Evolutionary conservation across 257 asterid species (phyloP), one percentile per base, ranked within the genome.

Genomic region (Parsonsia alboflavescens): DNA sequence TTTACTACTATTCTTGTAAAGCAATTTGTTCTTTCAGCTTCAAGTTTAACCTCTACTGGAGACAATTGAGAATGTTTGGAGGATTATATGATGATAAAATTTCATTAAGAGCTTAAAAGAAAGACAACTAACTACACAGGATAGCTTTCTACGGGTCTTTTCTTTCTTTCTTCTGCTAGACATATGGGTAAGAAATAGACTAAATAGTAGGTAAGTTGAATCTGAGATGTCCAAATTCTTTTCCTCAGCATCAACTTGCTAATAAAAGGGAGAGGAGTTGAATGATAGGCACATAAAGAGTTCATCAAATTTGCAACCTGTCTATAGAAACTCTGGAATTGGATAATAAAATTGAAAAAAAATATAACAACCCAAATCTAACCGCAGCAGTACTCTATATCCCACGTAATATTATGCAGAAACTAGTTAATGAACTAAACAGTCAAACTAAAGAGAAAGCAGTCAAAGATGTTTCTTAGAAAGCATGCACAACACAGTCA

Each of bases 401-500:
- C 24, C 59, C 61, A 61, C 41, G n/a, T 24, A 53, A 19, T 42
- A 46, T 12, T 28, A 73, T 71, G 22, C 73, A 41, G 39, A 64
- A 72, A 28, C 7, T 28, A 30, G 63, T 3, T 52, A 7, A 70
- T 52, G 49, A 50, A 15, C 28, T 17, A 30, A 42, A 16, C 39
- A 33, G 13, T 21, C 50, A 50, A 50, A 50, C 3, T 0, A 15
- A 50, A 13, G 56, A 50, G 21, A 21, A 54, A 19, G 21, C 28
- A 54, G 24, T 9, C 61, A 21, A 54, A 21, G n/a, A 54, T 54
- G 10, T 26, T 54, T 11, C 10, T 8, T 0, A 54, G 10, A 1
- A 53, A 17, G 44, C 73, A 76, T 67, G 16, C 21, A 65, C 5
- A 68, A 75, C 72, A 53, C 58, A 78, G 41, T 41, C 26, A 62